Conservation (phyloP, 768 basidiomycete genomes). For the Russula sp. region DNA sequence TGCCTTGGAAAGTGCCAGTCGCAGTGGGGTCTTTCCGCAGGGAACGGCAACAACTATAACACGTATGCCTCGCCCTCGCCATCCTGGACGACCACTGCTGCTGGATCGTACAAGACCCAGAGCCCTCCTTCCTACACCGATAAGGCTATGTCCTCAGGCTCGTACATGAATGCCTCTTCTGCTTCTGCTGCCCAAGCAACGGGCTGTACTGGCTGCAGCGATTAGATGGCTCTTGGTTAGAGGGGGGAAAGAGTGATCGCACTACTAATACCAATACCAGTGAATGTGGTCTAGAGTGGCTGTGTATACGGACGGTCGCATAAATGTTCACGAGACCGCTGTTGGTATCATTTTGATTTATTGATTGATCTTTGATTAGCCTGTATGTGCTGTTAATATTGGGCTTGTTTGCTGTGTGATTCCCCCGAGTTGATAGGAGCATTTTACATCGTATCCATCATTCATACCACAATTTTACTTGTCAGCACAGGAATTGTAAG, state of each 20-base stretch:
- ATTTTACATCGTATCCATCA: not conserved
- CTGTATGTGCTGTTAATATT: not conserved
- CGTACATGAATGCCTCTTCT: not conserved
- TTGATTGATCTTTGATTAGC: not conserved
- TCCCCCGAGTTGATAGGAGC: not conserved
- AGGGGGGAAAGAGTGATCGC: too few species aligned
- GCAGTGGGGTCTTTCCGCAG: slow-evolving; percentile 41
- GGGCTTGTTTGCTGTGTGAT: not conserved
- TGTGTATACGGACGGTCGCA: not conserved
- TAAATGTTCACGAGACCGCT: not conserved
- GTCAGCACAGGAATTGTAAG: not conserved
- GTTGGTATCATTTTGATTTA: slow-evolving; percentile 2
- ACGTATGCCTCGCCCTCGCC: slow-evolving; percentile 29
- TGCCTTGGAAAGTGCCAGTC: slow-evolving; percentile 59
- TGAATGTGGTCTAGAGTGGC: not conserved
- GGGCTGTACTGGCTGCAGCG: slow-evolving; percentile 3
- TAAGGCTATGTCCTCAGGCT: not conserved
- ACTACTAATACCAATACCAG: too few species aligned
- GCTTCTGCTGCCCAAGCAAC: not conserved
- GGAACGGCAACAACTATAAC: slow-evolving; percentile 45
- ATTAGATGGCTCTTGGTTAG: not conserved
- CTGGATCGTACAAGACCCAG: slow-evolving; percentile 21
- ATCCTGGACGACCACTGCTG: slow-evolving; percentile 23
- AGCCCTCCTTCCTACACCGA: slow-evolving; percentile 3
- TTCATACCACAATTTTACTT: not conserved